Base-by-base conservation (phyloP, 1,284 basidiomycete species). In the Fomitiporia mediterranea region DNA sequence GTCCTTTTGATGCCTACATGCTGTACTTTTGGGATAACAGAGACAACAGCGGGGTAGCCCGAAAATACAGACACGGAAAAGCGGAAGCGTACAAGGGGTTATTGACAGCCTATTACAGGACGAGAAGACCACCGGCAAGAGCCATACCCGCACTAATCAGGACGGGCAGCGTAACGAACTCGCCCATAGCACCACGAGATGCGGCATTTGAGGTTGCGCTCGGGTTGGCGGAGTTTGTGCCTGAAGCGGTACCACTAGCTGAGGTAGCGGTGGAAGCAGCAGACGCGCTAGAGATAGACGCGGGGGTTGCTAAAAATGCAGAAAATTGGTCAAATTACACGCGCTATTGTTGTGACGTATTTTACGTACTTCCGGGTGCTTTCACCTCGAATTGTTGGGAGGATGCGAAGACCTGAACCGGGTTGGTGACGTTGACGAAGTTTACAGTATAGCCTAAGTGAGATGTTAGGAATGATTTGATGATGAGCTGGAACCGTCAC, bases 391-490 rank as follows among this genome's bases (percentile, higher is more conserved):
- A 80, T 19, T 65, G 52, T 30, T 70, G 59, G 61, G 72, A 74
- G 37, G 64, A 68, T 6, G 78, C 77, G 55, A 70, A 74, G 30
- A 78, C 65, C 54, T 77, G 69, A 8, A 64, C 61, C 42, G 59
- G 47, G 67, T 79, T 75, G 37, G 66, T 63, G 15, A 73, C 69
- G 66, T 76, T 78, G 53, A 75, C 70, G 54, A 80, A 74, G 56
- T 67, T 64, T 35, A 81, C 73, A 39, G 67, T 63, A 66, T 77
- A 81, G 48, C 68, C 70, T 53, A 32, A 13, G n/a, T n/a, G 11
- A 43, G n/a, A 48, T 40, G 51, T n/a, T 30, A 27, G 39, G 28
- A 6, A 32, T 34, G 13, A n/a, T 19, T 17, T 23, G 19, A 28
- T 37, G 13, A 21, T n/a, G 32, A 40, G 27, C 13, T 15, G 28